phyloP scores from a whole-genome alignment of 495 filamentous ascomycete genomes.

The Amphirosellinia nigrospora region DNA sequence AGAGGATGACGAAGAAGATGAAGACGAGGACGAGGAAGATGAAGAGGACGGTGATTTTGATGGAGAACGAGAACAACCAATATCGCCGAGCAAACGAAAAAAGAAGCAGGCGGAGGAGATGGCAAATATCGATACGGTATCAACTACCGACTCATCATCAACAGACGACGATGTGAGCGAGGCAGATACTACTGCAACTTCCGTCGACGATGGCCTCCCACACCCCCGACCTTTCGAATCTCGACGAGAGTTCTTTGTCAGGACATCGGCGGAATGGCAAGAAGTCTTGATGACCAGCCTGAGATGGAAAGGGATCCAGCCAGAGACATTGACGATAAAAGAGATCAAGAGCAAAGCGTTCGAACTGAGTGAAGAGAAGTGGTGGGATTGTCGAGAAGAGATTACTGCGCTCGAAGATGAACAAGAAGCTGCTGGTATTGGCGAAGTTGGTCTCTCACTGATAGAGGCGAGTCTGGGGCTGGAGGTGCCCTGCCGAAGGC shows the following conservation, averaged over 20 bases:
- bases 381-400: conserved; percentile 98
- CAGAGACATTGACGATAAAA: conserved; percentile 76
- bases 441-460: conserved; percentile 85
- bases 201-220: conserved; percentile 64
- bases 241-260: conserved; percentile 86
- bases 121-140: conserved; percentile 41
- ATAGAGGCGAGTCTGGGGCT: conserved; percentile 61
- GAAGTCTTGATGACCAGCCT: conserved; percentile 74
- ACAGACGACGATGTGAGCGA: conserved; percentile 56
- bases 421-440: conserved; percentile 93
- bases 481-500: conserved; percentile 64
- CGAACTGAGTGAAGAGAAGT: conserved; percentile 87
- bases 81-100: conserved; percentile 52
- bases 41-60: conserved; percentile 73
- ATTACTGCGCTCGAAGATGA: conserved; percentile 92
- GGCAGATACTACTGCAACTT: conserved; percentile 48
- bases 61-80: conserved; percentile 54
- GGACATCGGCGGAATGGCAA: conserved; percentile 91
- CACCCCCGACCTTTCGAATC: conserved; percentile 82
- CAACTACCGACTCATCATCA: conserved; percentile 38
- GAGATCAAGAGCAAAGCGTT: conserved; percentile 91
- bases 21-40: conserved; percentile 74
- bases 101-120: conserved; percentile 54
- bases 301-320: conserved; percentile 62
- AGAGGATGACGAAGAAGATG: conserved; percentile 72